These are phyloP conservation scores for Phytophthora crassamura DNA, from an alignment of 352 stramenopile species.

Conservation along the genomic window DNA sequence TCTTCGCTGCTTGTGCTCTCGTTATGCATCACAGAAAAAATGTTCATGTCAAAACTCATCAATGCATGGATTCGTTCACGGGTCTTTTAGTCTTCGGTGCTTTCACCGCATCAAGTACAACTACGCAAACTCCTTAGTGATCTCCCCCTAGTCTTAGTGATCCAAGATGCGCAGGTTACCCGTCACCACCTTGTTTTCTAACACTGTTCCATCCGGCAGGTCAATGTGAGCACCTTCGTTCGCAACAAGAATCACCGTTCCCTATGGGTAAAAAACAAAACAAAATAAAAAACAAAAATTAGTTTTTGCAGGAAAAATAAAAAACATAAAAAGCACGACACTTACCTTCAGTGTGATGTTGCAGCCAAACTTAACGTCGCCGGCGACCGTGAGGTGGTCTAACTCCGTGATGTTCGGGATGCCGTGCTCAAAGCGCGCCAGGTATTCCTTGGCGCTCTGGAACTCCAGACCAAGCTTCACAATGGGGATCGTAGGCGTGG, in stretches of 20 bases:
- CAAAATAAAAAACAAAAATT: slow-evolving; percentile 6
- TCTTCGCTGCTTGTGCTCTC: slow-evolving; percentile 17
- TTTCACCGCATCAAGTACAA: slow-evolving; percentile 21
- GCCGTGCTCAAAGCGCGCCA: slow-evolving; percentile 83
- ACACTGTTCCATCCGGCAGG: slow-evolving; percentile 91
- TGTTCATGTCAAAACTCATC: slow-evolving; percentile 5
- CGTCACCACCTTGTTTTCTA: slow-evolving; percentile 96
- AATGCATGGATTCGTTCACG: slow-evolving; percentile 36
- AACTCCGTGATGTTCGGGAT: slow-evolving; percentile 95
- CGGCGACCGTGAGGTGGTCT: slow-evolving; percentile 93
- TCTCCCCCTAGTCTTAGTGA: slow-evolving; percentile 59
- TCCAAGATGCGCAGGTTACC: slow-evolving; percentile 94
- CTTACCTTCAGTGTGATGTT: slow-evolving; percentile 92
- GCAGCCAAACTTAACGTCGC: slow-evolving; percentile 93
- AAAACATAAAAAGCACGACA: neutral
- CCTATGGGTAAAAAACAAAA: slow-evolving; percentile 36
- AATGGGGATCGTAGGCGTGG: slow-evolving; percentile 89
- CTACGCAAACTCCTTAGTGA: slow-evolving; percentile 5
- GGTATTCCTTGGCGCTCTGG: slow-evolving; percentile 89
- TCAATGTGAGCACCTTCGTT: slow-evolving; percentile 95
- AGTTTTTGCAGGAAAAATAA: neutral
- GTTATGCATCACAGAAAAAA: slow-evolving; percentile 37
- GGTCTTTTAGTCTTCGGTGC: slow-evolving; percentile 19
- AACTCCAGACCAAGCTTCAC: slow-evolving; percentile 95
- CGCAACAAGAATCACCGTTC: slow-evolving; percentile 95